These are phyloP conservation scores for Vaccinium vitisidaea DNA, from an alignment of 148 eudicot species.

Conservation along the genomic window DNA sequence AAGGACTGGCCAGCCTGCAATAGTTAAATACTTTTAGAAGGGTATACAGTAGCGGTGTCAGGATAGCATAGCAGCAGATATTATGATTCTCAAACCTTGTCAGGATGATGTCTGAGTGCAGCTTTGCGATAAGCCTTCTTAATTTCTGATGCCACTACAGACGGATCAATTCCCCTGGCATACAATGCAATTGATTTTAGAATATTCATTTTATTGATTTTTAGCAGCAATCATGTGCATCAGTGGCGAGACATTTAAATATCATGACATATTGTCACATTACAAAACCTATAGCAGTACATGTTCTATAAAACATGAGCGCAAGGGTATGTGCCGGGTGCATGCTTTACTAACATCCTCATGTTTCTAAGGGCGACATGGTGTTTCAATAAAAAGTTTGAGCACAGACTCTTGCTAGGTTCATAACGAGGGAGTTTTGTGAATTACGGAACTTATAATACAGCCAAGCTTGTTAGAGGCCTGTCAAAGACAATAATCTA, in stretches of 20 bases:
- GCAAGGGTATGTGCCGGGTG: background rate
- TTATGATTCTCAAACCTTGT: conserved; percentile 55
- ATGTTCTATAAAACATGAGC: background rate
- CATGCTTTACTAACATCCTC: background rate
- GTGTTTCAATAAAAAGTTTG: background rate
- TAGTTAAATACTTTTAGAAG: conserved; percentile 13
- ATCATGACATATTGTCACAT: background rate
- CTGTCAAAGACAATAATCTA: background rate
- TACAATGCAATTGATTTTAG: conserved; percentile 16
- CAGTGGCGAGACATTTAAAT: background rate
- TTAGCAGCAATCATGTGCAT: background rate
- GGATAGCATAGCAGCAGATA: conserved; percentile 14
- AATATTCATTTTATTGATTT: background rate
- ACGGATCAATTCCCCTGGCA: conserved; percentile 83
- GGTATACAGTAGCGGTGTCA: background rate
- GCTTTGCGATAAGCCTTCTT: conserved; percentile 95
- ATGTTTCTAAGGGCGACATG: background rate
- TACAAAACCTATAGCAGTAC: background rate
- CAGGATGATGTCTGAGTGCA: conserved; percentile 95
- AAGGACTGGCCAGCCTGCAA: conserved; percentile 79
- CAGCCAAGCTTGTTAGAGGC: background rate
- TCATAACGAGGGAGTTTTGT: background rate
- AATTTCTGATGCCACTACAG: conserved; percentile 67
- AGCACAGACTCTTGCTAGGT: background rate
- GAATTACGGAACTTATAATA: background rate